A percentile compares a stretch with the other conserved stretches of the same genome.
Conservation (phyloP, 2,329 filamentous ascomycete genomes). For the Claviceps quebecensis region DNA sequence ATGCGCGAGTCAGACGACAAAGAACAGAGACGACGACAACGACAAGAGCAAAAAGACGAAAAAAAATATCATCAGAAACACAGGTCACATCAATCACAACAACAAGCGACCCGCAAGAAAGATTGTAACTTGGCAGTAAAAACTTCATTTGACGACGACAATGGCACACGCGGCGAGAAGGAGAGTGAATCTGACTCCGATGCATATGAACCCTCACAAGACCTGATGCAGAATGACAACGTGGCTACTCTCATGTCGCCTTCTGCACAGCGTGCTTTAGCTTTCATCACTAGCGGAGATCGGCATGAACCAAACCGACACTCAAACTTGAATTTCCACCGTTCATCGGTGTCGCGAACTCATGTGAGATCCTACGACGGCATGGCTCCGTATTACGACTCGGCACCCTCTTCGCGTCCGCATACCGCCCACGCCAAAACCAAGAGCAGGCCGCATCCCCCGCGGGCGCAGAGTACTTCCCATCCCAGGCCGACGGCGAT, state of each 20-base stretch:
- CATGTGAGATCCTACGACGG: slow-evolving; percentile 19
- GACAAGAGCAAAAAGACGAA: no score
- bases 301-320: slow-evolving; percentile 22
- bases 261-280: slow-evolving; percentile 33
- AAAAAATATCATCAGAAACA: no score
- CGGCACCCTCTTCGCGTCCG: slow-evolving; percentile 25
- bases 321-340: slow-evolving; percentile 16
- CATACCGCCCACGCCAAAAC: slow-evolving; percentile 39
- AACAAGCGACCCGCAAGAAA: slow-evolving; percentile 20
- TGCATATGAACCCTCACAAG: slow-evolving; percentile 24
- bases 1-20: slow-evolving; percentile 48
- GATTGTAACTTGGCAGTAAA: slow-evolving; percentile 17
- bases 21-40: slow-evolving; percentile 17
- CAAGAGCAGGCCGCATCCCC: slow-evolving; percentile 28
- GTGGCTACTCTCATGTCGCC: slow-evolving; percentile 25
- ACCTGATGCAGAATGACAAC: slow-evolving; percentile 14
- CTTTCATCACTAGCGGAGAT: slow-evolving; percentile 30
- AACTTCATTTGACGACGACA: slow-evolving; percentile 29
- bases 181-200: slow-evolving; percentile 20
- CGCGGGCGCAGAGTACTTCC: slow-evolving; percentile 34
- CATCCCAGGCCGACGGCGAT: slow-evolving; percentile 22
- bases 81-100: slow-evolving; percentile 2
- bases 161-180: slow-evolving; percentile 9
- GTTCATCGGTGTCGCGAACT: slow-evolving; percentile 18
- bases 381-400: slow-evolving; percentile 8